Evolutionary conservation across 345 rosid genomes (phyloP).

Genomic region (Linum tenue): DNA sequence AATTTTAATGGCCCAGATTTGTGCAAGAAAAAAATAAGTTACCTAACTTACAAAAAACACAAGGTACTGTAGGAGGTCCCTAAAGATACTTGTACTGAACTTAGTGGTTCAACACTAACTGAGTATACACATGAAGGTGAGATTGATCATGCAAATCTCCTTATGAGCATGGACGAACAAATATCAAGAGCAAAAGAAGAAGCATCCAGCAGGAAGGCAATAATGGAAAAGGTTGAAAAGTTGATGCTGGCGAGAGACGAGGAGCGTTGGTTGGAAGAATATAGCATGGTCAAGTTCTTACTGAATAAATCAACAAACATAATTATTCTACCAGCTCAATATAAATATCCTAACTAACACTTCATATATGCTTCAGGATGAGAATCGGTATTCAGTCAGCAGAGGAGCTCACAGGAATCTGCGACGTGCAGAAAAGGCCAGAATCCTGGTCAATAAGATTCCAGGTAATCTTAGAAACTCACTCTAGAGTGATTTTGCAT

Average conservation of each 20-base stretch:
- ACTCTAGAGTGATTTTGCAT: too few relatives aligned
- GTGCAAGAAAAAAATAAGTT: too few relatives aligned
- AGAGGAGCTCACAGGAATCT: slow-evolving; percentile 90
- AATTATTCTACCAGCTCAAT: slow-evolving; percentile 3
- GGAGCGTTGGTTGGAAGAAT: slow-evolving; percentile 97
- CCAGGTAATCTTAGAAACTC: slow-evolving; percentile 41
- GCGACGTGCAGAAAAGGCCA: slow-evolving; percentile 85
- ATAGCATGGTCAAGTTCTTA: slow-evolving; percentile 50
- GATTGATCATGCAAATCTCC: slow-evolving; percentile 79
- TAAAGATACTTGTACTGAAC: slow-evolving; percentile 7
- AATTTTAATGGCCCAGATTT: too few relatives aligned
- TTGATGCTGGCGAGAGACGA: slow-evolving; percentile 81
- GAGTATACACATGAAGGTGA: slow-evolving; percentile 41
- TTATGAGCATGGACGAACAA: slow-evolving; percentile 73
- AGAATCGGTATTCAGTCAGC: slow-evolving; percentile 85
- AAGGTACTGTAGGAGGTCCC: too few relatives aligned
- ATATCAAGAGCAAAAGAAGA: slow-evolving; percentile 85
- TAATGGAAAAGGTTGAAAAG: slow-evolving; percentile 84
- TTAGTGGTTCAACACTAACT: slow-evolving; percentile 15
- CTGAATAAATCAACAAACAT: slow-evolving; percentile 9
- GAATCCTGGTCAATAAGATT: slow-evolving; percentile 72
- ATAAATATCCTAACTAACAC: slow-evolving; percentile 2
- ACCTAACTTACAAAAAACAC: too few relatives aligned
- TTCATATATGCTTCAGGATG: slow-evolving; percentile 44
- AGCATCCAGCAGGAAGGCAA: slow-evolving; percentile 75